Evolutionary conservation across 176 grass and related monocot genomes (phyloP), one percentile per base, ranked within the genome.

Genomic region (Bromus sterilis): DNA sequence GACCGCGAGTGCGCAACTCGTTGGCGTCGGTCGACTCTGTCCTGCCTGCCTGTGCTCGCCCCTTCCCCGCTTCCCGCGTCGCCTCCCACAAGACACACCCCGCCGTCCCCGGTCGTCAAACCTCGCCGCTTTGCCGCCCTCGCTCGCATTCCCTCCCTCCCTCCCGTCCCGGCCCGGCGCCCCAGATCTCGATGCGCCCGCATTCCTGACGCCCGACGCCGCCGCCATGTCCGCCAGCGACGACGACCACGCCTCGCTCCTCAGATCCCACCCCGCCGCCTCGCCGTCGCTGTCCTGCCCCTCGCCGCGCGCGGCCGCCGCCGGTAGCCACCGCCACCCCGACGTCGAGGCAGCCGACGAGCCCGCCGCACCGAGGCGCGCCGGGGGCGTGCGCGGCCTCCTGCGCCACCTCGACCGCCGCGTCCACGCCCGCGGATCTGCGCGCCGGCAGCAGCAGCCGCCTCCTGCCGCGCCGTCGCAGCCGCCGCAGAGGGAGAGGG

Each of bases 351-450:
- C 79, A 35, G 42, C 56, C 0, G 85, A 48, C 41, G 78, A 53
- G 51, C 65, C 79, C 42, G 80, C 76, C 49, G 82, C 82, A 35
- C 86, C 78, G 28, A 78, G 88, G 76, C 91, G 82, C 53, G 74
- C 21, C 41, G 91, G 83, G 8, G 94, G 90, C 71, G 86, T 98
- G 81, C 78, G 80, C 31, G 90, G 90, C 66, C 60, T 98, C 66
- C 79, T 98, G 42, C 87, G 93, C 78, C 93, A 98, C 83, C 85
- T 95, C 36, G 88, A 97, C 63, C 89, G 91, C 48, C 84, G 94
- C 41, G 56, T 94, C 16, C 66, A 83, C 20, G 83, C 86, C 31
- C 85, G 89, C 37, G 79, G 78, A 73, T 89, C 83, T 28, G 88
- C 69, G 5, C 90, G 88, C 23, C 86, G 89, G 82, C 87, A 89